Base-by-base conservation (phyloP, 2,329 filamentous ascomycete genomes). In the Amauroascus verrucosus region DNA sequence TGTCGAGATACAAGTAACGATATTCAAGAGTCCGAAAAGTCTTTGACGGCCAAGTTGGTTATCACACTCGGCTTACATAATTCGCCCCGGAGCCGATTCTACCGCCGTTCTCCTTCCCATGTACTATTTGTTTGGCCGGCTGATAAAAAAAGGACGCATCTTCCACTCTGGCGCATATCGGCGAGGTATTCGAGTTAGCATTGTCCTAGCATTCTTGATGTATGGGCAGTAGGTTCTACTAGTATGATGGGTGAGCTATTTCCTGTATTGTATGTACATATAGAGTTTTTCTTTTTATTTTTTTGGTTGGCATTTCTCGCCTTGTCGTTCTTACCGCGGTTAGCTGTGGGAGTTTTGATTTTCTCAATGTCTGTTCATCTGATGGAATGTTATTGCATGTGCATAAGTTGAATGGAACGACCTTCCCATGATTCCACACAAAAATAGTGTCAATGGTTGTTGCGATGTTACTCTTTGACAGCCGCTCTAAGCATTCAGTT, bases 141-240 rank as follows among this genome's bases (percentile, higher is more conserved):
- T 28, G 11, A 37, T 14, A 35, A 16, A 48, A 48, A 48, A 62
- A 65, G n/a, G 46, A 47, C 43, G 41, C 62, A 56, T 57, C 59
- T 67, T 69, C 66, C 68, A 68, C 70, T 71, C 70, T 63, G 70
- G 70, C 69, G 70, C 67, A 67, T 70, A 61, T 58, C 58, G 62
- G 61, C 64, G 63, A 67, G 62, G 68, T 68, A 71, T 71, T 67
- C 33, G 26, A 18, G 20, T 53, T 40, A 41, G 51, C 33, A 48
- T 41, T 47, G 50, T 18, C 50, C 43, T 47, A 7, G 13, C n/a
- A 22, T 46, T 47, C 13, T 24, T 33, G 16, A 33, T 41, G 18
- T 43, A 20, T 33, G 24, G 51, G 48, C 43, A 33, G 16, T 41
- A 40, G 20, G 49, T 28, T 52, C 26, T 20, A 60, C 60, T 61